A percentile compares a stretch with the other conserved stretches of the same genome.
These are phyloP conservation scores for Dendrobium huoshanense DNA, from an alignment of 106 monocot species.

Conservation along the genomic window DNA sequence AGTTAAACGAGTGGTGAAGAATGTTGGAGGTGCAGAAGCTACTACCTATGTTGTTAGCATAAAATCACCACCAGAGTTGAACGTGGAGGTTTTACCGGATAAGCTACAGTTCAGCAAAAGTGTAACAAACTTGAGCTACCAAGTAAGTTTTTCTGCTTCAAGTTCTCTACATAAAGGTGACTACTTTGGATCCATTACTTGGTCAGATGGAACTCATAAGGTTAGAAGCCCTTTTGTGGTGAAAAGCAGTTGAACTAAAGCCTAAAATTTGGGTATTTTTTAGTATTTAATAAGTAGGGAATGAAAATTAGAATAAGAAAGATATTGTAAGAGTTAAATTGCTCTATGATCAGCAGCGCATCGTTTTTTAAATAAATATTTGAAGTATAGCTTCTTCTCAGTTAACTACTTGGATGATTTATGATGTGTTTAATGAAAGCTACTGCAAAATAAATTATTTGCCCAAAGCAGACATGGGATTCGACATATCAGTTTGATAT, in stretches of 20 bases:
- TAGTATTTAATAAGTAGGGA: background rate
- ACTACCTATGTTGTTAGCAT: constrained; percentile 37
- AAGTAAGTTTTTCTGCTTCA: constrained; percentile 45
- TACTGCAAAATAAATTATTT: background rate
- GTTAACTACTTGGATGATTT: background rate
- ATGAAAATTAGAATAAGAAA: background rate
- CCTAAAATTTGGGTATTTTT: background rate
- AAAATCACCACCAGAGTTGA: constrained; percentile 41
- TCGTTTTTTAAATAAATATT: background rate
- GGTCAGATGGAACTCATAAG: constrained; percentile 59
- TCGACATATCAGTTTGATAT: too few species aligned
- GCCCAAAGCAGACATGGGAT: background rate
- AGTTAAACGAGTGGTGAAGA: constrained; percentile 43
- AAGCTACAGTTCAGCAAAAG: constrained; percentile 58
- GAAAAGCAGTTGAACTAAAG: constrained; percentile 12
- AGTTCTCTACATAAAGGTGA: constrained; percentile 27
- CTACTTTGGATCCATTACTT: constrained; percentile 56
- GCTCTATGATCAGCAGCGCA: background rate
- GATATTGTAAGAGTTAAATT: background rate
- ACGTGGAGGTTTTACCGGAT: constrained; percentile 53
- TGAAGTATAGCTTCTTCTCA: background rate
- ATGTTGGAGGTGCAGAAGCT: constrained; percentile 49
- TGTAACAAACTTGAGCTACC: constrained; percentile 41
- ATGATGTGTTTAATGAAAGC: background rate
- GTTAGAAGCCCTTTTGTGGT: constrained; percentile 64